Percentiles rank a stretch among this genome's conserved stretches.
phyloP scores from a whole-genome alignment of 306 rosid species.

The Clitoria ternatea region DNA sequence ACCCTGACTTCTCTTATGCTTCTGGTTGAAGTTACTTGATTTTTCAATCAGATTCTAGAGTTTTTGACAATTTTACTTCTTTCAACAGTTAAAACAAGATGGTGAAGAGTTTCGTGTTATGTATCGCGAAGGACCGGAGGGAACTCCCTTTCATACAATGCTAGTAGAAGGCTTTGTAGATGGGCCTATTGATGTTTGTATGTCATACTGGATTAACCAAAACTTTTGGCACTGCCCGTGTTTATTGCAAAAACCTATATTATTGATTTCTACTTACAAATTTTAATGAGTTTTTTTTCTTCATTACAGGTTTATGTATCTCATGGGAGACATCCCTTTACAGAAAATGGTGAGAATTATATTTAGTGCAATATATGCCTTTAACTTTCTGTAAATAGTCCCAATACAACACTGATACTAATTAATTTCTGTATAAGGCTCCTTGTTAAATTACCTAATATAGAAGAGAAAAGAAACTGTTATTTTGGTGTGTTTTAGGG shows the following conservation, averaged over 20 bases:
- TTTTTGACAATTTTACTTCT: constrained; percentile 14
- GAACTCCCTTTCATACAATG: constrained; percentile 71
- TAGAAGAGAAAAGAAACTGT: background rate
- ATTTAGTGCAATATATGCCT: background rate
- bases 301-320: constrained; percentile 64
- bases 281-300: background rate
- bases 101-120: constrained; percentile 75
- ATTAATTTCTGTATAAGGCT: constrained; percentile 1
- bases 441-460: background rate
- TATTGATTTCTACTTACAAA: background rate
- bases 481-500: background rate
- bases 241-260: background rate
- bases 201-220: constrained; percentile 32
- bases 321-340: constrained; percentile 74
- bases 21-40: background rate
- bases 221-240: background rate
- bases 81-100: constrained; percentile 71
- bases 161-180: constrained; percentile 83
- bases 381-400: constrained; percentile 4
- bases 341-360: constrained; percentile 59
- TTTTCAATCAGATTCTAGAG: background rate
- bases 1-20: constrained; percentile 1
- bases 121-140: constrained; percentile 74
- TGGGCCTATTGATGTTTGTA: constrained; percentile 71
- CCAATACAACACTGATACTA: background rate